phyloP scores from a whole-genome alignment of 106 monocot species.

The Allium fistulosum region DNA sequence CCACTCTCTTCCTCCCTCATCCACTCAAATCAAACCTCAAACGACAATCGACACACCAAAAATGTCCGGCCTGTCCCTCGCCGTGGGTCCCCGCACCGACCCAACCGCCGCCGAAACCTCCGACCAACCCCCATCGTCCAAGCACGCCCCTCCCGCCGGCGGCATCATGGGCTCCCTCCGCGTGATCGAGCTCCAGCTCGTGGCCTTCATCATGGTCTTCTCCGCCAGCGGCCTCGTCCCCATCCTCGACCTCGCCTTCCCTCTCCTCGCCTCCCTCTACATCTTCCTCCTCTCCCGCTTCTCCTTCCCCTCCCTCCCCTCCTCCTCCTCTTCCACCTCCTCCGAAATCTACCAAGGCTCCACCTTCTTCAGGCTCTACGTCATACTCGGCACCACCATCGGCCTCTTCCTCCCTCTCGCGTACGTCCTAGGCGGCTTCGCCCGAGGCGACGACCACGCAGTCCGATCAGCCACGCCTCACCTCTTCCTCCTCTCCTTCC shows the following conservation, averaged over 20 bases:
- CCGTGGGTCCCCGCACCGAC: slow-evolving; percentile 37
- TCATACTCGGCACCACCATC: slow-evolving; percentile 62
- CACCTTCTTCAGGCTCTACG: slow-evolving; percentile 47
- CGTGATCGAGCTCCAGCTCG: slow-evolving; percentile 92
- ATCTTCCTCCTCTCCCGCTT: slow-evolving; percentile 46
- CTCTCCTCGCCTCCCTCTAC: slow-evolving; percentile 52
- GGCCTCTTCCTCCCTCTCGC: slow-evolving; percentile 88
- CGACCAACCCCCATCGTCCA: neutral
- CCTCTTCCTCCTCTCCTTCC: slow-evolving; percentile 72
- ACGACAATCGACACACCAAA: neutral
- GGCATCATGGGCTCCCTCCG: slow-evolving; percentile 71
- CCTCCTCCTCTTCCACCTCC: slow-evolving; percentile 30
- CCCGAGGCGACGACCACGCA: slow-evolving; percentile 73
- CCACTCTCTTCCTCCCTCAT: no score
- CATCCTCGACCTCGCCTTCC: slow-evolving; percentile 74
- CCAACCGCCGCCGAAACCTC: slow-evolving; percentile 3
- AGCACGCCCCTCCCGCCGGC: neutral
- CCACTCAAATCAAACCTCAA: no score
- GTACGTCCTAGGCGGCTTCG: slow-evolving; percentile 93
- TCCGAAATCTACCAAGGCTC: slow-evolving; percentile 32
- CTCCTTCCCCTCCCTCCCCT: slow-evolving; percentile 39
- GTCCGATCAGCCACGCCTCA: slow-evolving; percentile 83
- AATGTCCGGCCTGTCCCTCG: slow-evolving; percentile 76
- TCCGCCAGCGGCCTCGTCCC: slow-evolving; percentile 95
- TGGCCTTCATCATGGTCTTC: slow-evolving; percentile 98